Conservation (phyloP, 163 green algal genomes). For the Trebouxia gelatinosa region DNA sequence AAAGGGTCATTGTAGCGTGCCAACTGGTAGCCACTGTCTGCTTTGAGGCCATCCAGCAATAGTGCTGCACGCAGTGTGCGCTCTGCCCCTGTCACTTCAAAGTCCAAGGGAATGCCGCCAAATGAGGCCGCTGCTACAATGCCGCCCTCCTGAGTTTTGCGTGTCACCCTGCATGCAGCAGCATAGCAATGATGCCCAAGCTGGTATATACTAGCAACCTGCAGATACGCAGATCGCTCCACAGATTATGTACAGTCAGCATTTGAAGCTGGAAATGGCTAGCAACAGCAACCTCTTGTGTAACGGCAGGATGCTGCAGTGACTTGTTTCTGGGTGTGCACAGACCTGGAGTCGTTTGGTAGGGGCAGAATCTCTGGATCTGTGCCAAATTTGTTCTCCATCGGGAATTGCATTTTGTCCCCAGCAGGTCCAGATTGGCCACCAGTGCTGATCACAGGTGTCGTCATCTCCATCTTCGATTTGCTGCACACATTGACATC, state of each 20-base stretch:
- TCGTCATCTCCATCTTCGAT: constrained; percentile 82
- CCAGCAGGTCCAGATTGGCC: neutral
- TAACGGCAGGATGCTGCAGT: too few relatives aligned
- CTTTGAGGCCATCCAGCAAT: constrained; percentile 52
- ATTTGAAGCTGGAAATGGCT: too few relatives aligned
- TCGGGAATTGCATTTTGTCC: constrained; percentile 70
- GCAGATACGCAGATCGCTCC: too few relatives aligned
- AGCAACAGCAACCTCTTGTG: too few relatives aligned
- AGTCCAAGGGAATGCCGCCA: constrained; percentile 63
- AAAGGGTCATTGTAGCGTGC: constrained; percentile 82
- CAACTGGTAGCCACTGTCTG: constrained; percentile 50
- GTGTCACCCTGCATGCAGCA: constrained; percentile 30
- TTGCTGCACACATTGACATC: too few relatives aligned
- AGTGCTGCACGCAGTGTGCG: constrained; percentile 52
- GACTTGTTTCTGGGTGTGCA: too few relatives aligned
- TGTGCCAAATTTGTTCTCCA: constrained; percentile 38
- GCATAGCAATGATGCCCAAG: too few relatives aligned
- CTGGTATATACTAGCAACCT: too few relatives aligned
- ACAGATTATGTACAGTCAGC: too few relatives aligned
- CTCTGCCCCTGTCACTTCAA: constrained; percentile 56
- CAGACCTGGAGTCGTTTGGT: constrained; percentile 36
- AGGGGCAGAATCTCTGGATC: constrained; percentile 42
- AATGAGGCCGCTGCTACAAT: constrained; percentile 58
- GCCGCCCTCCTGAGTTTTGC: constrained; percentile 34
- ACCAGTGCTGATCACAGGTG: constrained; percentile 64